Conservation (phyloP, 139 green algal genomes). For the Eudorina sp. region DNA sequence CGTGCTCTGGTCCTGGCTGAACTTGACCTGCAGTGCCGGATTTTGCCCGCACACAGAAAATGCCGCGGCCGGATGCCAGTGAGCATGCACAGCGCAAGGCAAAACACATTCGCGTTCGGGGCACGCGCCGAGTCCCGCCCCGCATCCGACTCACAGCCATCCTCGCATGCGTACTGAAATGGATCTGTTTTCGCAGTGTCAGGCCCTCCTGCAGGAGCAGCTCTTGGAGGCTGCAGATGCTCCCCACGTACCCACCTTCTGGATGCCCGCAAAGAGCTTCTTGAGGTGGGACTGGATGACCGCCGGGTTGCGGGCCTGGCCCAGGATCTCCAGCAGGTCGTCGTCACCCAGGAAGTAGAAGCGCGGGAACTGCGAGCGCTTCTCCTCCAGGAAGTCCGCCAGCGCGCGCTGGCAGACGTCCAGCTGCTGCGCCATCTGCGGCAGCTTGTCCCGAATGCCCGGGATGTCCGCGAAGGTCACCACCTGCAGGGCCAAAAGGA, state of each 20-base stretch:
- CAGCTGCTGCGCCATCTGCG: slow-evolving; percentile 80
- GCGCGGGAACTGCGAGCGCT: slow-evolving; percentile 76
- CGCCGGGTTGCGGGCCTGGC: slow-evolving; percentile 78
- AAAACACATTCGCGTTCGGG: no score
- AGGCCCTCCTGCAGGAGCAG: slow-evolving; percentile 75
- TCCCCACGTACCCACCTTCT: slow-evolving; percentile 64
- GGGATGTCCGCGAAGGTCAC: slow-evolving; percentile 71
- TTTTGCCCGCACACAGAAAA: no score
- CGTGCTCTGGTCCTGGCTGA: slow-evolving; percentile 59
- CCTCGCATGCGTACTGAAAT: no score
- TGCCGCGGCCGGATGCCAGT: no score
- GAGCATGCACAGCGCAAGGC: no score
- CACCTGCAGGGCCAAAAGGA: slow-evolving; percentile 57
- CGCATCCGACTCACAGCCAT: no score
- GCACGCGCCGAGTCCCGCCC: no score
- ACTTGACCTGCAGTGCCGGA: slow-evolving; percentile 57
- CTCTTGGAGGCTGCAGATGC: no score
- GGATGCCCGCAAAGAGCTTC: slow-evolving; percentile 91
- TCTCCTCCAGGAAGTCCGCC: slow-evolving; percentile 86
- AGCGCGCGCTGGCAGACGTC: slow-evolving; percentile 87
- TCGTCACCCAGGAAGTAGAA: slow-evolving; percentile 95
- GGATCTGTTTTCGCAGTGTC: slow-evolving; percentile 74
- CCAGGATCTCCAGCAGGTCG: slow-evolving; percentile 90
- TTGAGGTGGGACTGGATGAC: slow-evolving; percentile 90
- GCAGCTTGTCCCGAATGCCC: slow-evolving; percentile 69